Evolutionary conservation across 176 grass and related monocot genomes (phyloP).

Genomic region (Metroxylon sagu): DNA sequence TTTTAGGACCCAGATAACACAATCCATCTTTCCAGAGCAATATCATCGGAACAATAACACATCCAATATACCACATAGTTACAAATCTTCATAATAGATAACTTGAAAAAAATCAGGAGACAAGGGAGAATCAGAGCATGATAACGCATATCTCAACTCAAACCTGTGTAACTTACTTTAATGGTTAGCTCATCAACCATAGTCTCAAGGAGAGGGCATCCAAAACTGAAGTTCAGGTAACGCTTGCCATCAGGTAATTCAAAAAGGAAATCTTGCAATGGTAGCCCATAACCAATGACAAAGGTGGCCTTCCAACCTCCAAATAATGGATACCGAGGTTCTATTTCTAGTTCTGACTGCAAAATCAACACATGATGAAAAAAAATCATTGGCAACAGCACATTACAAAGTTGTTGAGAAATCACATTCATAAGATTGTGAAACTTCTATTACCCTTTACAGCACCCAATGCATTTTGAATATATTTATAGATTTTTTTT

Average conservation of each 20-base stretch:
- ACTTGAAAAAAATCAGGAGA: not conserved
- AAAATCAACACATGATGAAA: conserved; percentile 5
- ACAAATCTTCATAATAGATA: not conserved
- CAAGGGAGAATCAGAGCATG: not conserved
- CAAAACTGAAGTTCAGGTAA: conserved; percentile 28
- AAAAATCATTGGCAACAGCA: not conserved
- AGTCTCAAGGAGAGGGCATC: conserved; percentile 23
- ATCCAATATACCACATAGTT: too few relatives aligned
- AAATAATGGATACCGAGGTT: conserved; percentile 29
- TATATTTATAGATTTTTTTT: too few relatives aligned
- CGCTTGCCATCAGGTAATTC: conserved; percentile 19
- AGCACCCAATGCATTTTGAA: too few relatives aligned
- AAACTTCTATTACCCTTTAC: too few relatives aligned
- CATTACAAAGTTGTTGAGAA: too few relatives aligned
- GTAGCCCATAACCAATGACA: conserved; percentile 22
- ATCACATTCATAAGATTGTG: too few relatives aligned
- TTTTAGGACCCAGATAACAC: too few relatives aligned
- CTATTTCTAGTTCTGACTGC: conserved; percentile 29
- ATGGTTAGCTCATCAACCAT: conserved; percentile 21
- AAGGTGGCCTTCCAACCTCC: conserved; percentile 30
- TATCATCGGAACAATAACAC: too few relatives aligned
- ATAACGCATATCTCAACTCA: not conserved
- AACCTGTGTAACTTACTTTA: conserved; percentile 12
- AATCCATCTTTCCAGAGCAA: too few relatives aligned
- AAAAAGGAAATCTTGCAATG: conserved; percentile 30